phyloP scores from a whole-genome alignment of 768 basidiomycete genomes.

The Lactarius indigo region DNA sequence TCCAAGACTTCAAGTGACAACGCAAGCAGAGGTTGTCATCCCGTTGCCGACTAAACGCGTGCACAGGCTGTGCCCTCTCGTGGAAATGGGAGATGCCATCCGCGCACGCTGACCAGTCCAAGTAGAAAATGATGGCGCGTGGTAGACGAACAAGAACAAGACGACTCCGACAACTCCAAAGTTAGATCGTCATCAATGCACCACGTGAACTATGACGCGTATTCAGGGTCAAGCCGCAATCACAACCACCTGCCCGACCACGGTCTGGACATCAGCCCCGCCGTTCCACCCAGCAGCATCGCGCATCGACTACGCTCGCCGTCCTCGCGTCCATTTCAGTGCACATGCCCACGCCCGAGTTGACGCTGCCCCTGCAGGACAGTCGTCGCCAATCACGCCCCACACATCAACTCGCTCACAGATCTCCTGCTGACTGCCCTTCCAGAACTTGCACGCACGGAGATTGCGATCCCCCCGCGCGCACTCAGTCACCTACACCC shows the following conservation, averaged over 20 bases:
- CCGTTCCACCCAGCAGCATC: background rate
- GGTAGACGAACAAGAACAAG: background rate
- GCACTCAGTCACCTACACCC: slow-evolving; percentile 8
- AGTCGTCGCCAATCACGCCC: background rate
- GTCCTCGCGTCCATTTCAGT: background rate
- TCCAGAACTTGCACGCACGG: background rate
- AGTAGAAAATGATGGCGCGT: slow-evolving; percentile 4
- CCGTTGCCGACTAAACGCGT: background rate
- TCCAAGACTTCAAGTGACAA: background rate
- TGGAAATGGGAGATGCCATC: background rate
- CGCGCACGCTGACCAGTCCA: background rate
- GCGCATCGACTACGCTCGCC: background rate
- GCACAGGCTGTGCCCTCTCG: background rate
- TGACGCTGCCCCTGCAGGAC: background rate
- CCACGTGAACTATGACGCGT: background rate
- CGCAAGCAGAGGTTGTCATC: background rate
- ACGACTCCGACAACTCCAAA: background rate
- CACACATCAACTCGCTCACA: background rate
- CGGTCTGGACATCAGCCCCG: background rate
- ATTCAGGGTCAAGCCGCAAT: background rate
- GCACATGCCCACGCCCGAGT: background rate
- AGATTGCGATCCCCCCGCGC: slow-evolving; percentile 1
- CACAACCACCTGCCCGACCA: background rate
- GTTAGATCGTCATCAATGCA: background rate
- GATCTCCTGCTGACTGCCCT: slow-evolving; percentile 9